Evolutionary conservation across 139 green algal genomes (phyloP).

Genomic region (Diplosphaera chodatii): DNA sequence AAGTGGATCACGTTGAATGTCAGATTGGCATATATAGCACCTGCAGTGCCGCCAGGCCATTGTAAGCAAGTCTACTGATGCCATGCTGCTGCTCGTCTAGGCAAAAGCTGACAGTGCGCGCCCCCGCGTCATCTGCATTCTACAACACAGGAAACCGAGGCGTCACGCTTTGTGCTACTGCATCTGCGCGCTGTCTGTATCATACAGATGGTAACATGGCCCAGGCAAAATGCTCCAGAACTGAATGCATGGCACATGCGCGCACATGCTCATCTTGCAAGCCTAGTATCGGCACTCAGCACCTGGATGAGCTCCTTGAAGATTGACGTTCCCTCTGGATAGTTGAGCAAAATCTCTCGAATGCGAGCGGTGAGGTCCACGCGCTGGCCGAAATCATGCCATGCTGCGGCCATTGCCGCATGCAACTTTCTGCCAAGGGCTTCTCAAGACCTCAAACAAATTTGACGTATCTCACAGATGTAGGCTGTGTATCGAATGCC

Average conservation of each 20-base stretch:
- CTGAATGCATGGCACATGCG: neutral
- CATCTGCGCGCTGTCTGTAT: too few relatives aligned
- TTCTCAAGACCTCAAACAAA: too few relatives aligned
- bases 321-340: slow-evolving; percentile 71
- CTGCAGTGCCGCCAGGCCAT: neutral
- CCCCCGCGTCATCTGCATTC: slow-evolving; percentile 63
- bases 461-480: too few relatives aligned
- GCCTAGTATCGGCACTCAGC: neutral
- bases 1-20: too few relatives aligned
- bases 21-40: too few relatives aligned
- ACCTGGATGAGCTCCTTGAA: slow-evolving; percentile 74
- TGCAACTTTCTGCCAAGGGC: too few relatives aligned
- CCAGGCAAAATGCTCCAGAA: neutral
- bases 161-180: too few relatives aligned
- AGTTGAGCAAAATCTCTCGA: slow-evolving; percentile 65
- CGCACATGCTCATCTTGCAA: neutral
- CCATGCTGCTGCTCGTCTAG: slow-evolving; percentile 36
- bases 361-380: slow-evolving; percentile 63
- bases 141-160: slow-evolving; percentile 16
- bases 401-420: slow-evolving; percentile 5
- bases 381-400: slow-evolving; percentile 54
- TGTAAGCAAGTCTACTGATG: slow-evolving; percentile 7
- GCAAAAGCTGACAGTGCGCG: slow-evolving; percentile 43
- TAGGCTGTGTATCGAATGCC: too few relatives aligned
- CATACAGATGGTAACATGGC: too few relatives aligned